Base-by-base conservation (phyloP, 345 rosid genomes). In the Syzygium oleosum region DNA sequence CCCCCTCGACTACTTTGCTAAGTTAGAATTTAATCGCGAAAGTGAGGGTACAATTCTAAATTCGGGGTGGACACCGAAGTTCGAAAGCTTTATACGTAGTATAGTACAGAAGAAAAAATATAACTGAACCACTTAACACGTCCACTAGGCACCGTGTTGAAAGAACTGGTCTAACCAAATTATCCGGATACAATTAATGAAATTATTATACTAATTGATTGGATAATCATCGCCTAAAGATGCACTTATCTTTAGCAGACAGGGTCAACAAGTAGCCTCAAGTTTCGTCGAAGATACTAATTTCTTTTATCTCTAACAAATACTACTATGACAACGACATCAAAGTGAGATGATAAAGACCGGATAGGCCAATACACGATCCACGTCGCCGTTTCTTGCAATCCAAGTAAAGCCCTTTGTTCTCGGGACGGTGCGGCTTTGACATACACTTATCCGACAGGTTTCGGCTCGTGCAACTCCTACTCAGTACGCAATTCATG, bases 91-190 rank as follows among this genome's bases (percentile, higher is more conserved):
- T 61, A 14, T 61, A 61, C 7, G n/a, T n/a, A 13, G 14, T n/a
- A n/a, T 61, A 2, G 73, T 43, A 58, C n/a, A 8, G 13, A n/a
- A n/a, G 34, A 61, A 29, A 61, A n/a, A 61, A n/a, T 13, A n/a
- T 13, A 15, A n/a, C 1, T 2, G 9, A 61, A 61, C 2, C 29
- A 6, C 1, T n/a, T 61, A 13, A 2, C 38, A 0, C 29, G 17
- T n/a, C 4, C 9, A 2, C 19, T 3, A 2, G 5, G 34, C 19
- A 6, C 29, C 73, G 0, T 14, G 73, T 63, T 63, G 73, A 34
- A 63, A 63, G 73, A 63, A n/a, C 19, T 63, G 1, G 73, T 63
- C 73, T 14, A 34, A 2, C 73, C 21, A n/a, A 14, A 16, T 61
- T n/a, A n/a, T 61, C 15, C 6, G 16, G n/a, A 14, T n/a, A 14